A percentile compares a stretch with the other conserved stretches of the same genome.
Conservation (phyloP, 331 rosid genomes). For the Rhamnella rubrinervis region DNA sequence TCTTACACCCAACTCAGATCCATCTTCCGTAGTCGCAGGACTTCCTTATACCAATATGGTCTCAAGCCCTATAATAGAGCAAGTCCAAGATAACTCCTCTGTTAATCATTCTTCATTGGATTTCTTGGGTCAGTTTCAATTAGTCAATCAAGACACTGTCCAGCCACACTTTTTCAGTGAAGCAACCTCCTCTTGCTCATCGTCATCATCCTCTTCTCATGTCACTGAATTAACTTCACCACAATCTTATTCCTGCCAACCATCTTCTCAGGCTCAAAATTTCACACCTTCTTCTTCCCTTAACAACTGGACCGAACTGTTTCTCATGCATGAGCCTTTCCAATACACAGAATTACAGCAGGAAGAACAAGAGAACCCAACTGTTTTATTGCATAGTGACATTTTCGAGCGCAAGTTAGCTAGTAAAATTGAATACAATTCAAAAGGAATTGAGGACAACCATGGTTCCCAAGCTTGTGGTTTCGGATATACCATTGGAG, state of each 20-base stretch:
- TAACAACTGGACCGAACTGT: conserved; percentile 49
- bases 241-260: conserved; percentile 33
- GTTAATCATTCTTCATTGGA: conserved; percentile 36
- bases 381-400: conserved; percentile 24
- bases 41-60: conserved; percentile 21
- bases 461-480: conserved; percentile 19
- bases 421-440: conserved; percentile 19
- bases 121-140: conserved; percentile 38
- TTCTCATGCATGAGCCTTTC: conserved; percentile 45
- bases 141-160: conserved; percentile 26
- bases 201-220: conserved; percentile 62
- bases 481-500: conserved; percentile 34
- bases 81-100: conserved; percentile 19
- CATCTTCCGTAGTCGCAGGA: conserved; percentile 22
- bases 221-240: conserved; percentile 42
- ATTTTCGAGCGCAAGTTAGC: conserved; percentile 10
- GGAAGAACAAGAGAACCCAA: conserved; percentile 24
- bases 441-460: conserved; percentile 18
- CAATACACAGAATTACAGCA: conserved; percentile 38
- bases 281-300: conserved; percentile 24
- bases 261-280: conserved; percentile 33
- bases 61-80: conserved; percentile 28
- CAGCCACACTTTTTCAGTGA: conserved; percentile 51
- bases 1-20: conserved; percentile 26
- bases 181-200: conserved; percentile 68